phyloP scores from a whole-genome alignment of 805 yeast genomes.

The Metschnikowia santaceciliae region DNA sequence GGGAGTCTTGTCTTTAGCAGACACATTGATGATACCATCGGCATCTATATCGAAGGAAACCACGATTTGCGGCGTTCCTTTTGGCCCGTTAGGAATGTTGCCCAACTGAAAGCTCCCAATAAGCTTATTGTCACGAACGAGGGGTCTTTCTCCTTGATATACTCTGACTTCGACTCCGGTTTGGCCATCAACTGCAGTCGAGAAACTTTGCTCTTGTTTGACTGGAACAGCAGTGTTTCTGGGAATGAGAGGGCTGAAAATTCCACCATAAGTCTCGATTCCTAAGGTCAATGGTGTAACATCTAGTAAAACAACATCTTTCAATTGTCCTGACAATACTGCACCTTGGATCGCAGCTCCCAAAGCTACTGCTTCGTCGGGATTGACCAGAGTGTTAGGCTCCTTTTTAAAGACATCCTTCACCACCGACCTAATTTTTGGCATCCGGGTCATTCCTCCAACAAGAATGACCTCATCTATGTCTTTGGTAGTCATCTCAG shows the following conservation, averaged over 20 bases:
- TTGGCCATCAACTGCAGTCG: constrained; percentile 82
- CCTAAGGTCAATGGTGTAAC: constrained; percentile 42
- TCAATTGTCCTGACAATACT: constrained; percentile 25
- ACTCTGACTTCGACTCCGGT: constrained; percentile 79
- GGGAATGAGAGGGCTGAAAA: constrained; percentile 73
- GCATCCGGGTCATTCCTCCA: constrained; percentile 93
- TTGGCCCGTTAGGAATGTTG: constrained; percentile 72
- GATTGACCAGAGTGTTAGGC: constrained; percentile 73
- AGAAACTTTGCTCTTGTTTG: constrained; percentile 67
- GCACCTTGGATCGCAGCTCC: constrained; percentile 32
- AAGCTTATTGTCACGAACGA: constrained; percentile 72
- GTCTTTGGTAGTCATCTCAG: constrained; percentile 59
- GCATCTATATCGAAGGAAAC: constrained; percentile 80
- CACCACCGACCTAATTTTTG: constrained; percentile 65
- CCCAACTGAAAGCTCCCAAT: constrained; percentile 71
- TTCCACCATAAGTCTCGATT: constrained; percentile 82
- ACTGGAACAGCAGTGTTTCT: constrained; percentile 77
- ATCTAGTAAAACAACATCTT: constrained; percentile 25
- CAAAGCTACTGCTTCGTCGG: constrained; percentile 48
- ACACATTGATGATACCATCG: constrained; percentile 63
- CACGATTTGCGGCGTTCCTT: constrained; percentile 75
- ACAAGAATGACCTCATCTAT: constrained; percentile 74
- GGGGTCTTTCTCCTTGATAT: constrained; percentile 76
- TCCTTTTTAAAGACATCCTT: constrained; percentile 54
- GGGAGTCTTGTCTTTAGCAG: constrained; percentile 52